These are phyloP conservation scores for Gaertneriomyces sp. DNA, from an alignment of 192 early-diverging fungal genomes.

Conservation along the genomic window DNA sequence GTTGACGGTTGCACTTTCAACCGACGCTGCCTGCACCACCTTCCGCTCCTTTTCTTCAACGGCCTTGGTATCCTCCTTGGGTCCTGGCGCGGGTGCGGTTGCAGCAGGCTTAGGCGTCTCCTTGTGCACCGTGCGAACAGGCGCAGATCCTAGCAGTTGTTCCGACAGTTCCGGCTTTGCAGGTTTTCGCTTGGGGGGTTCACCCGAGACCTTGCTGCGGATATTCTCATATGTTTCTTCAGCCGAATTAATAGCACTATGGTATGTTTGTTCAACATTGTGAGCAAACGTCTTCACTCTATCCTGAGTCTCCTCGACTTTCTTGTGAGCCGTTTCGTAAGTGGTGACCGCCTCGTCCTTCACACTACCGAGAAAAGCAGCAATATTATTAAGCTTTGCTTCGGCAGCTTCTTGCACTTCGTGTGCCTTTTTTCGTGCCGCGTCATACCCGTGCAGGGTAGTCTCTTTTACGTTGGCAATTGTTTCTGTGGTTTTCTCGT, in stretches of 20 bases:
- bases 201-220: constrained; percentile 16
- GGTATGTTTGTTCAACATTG: constrained; percentile 12
- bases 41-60: too few relatives aligned
- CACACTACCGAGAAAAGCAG: constrained; percentile 45
- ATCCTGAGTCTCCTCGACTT: constrained; percentile 28
- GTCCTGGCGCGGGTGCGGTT: not conserved
- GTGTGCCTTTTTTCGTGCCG: constrained; percentile 29
- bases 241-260: constrained; percentile 21
- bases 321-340: constrained; percentile 32
- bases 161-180: too few relatives aligned
- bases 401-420: constrained; percentile 34
- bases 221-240: constrained; percentile 23
- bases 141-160: too few relatives aligned
- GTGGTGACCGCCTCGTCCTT: constrained; percentile 59
- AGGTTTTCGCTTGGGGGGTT: constrained; percentile 17
- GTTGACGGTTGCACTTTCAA: too few relatives aligned
- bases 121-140: too few relatives aligned
- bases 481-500: constrained; percentile 32
- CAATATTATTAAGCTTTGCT: constrained; percentile 31
- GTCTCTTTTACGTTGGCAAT: constrained; percentile 30
- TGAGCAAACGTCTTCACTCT: not conserved
- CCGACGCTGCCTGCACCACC: too few relatives aligned
- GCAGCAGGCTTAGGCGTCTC: too few relatives aligned
- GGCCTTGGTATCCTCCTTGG: not conserved
- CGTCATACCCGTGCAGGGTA: constrained; percentile 25